A percentile compares a stretch with the other conserved stretches of the same genome.
These are phyloP conservation scores for Nicotiana sylvestris DNA, from an alignment of 257 asterid genomes.

Conservation along the genomic window DNA sequence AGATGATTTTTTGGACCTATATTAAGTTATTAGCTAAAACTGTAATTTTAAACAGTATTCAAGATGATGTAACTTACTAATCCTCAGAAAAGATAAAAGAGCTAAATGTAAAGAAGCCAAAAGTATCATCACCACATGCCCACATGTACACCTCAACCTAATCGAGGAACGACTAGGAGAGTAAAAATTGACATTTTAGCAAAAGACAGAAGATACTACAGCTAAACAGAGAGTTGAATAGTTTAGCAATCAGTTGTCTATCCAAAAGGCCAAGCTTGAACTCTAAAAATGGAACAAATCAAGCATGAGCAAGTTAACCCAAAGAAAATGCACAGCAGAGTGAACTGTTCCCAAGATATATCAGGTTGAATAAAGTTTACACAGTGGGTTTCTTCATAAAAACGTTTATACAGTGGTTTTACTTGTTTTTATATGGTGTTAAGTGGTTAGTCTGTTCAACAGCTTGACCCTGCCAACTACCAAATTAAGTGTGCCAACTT, in stretches of 20 bases:
- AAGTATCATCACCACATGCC: not conserved
- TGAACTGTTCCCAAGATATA: not conserved
- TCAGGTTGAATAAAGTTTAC: not conserved
- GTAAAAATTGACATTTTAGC: not conserved
- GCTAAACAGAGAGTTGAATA: not conserved
- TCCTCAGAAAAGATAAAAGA: not conserved
- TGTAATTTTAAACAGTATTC: not conserved
- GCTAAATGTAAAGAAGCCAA: not conserved
- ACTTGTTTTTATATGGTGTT: not conserved
- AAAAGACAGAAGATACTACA: not conserved
- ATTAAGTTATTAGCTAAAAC: not conserved
- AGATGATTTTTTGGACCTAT: not conserved
- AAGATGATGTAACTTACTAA: not conserved
- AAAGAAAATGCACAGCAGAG: not conserved
- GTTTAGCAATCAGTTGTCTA: not conserved
- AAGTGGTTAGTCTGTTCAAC: not conserved
- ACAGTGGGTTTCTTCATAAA: not conserved
- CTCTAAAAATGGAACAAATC: not conserved
- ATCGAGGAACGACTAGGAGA: not conserved
- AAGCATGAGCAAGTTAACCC: not conserved
- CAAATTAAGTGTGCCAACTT: not conserved
- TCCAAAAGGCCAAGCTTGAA: not conserved
- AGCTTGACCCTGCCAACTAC: not conserved
- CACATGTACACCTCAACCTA: conserved; percentile 1
- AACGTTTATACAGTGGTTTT: not conserved